Base-by-base conservation (phyloP, 306 rosid genomes). In the Vigna radiata region DNA sequence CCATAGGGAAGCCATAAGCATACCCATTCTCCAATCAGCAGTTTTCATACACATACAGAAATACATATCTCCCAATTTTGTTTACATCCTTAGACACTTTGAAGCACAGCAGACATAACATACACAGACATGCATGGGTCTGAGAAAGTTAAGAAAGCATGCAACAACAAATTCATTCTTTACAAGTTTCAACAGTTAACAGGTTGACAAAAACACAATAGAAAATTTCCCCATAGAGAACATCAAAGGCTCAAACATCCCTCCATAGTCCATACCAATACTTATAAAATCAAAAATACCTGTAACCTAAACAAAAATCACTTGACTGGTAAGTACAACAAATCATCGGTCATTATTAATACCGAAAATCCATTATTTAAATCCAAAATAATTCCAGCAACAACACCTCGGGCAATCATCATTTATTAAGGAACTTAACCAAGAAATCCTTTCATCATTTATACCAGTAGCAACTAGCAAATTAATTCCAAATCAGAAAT, bases 111-210 rank as follows among this genome's bases (percentile, higher is more conserved):
- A 54, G 36, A 19, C 39, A 60, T 60, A 60, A 49, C 19, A n/a
- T 36, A 4, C 44, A 4, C 46, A 70, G 62, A 49, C 62, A 70
- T 12, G 43, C 19, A 21, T 13, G 36, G 5, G 18, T 33, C 18
- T 14, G 18, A 58, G 31, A 60, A 27, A 60, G 15, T 25, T 59
- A 27, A 18, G 36, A 71, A 71, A 3, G 50, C 25, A 31, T 31
- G 7, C 33, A 53, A 70, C 36, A 13, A 17, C 17, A n/a, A 53
- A 37, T 71, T 71, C 63, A 71, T 23, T 71, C 39, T 18, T n/a
- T 36, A 33, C 36, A 71, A 71, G 37, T 58, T 71, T 71, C 76
- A n/a, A 71, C 48, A 17, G 21, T 70, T 58, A 33, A 39, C 8
- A 27, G 65, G 50, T 36, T 19, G 76, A 21, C 23, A 53, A 29